Evolutionary conservation across 306 rosid genomes (phyloP), one percentile per base, ranked within the genome.

Genomic region (Oxytropis ochrocephala): DNA sequence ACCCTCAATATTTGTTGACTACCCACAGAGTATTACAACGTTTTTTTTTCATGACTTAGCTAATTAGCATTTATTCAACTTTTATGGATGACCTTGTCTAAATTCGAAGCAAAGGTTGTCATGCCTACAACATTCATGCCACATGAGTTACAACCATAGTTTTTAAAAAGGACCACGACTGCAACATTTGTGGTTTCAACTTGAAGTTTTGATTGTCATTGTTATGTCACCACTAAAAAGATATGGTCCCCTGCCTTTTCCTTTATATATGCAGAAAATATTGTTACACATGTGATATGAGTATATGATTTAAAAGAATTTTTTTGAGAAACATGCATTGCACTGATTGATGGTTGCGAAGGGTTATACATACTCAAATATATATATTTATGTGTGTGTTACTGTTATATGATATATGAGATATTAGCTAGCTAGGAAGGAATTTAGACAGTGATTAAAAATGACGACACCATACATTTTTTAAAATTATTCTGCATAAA

Each of bases 111-210:
- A 41, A 3, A 11, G 60, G 52, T 27, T 39, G 32, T 5, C 35
- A 35, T n/a, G 60, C 21, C 21, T 64, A 27, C 42, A 50, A 5
- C 50, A 35, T 35, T 30, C 53, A 30, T 27, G 44, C 16, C 75
- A 68, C 78, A 73, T 38, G 69, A 48, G 32, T 8, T 51, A n/a
- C n/a, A n/a, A n/a, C n/a, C n/a, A n/a, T n/a, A n/a, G n/a, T n/a
- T n/a, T n/a, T n/a, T n/a, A n/a, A n/a, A n/a, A n/a, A n/a, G n/a
- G n/a, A n/a, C n/a, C n/a, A n/a, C n/a, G n/a, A n/a, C n/a, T n/a
- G n/a, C n/a, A n/a, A n/a, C n/a, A n/a, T 19, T 57, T 67, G 27
- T 29, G 69, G 47, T 67, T 17, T 58, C 64, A 76, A 38, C 48
- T 48, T 41, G 7, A 30, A 59, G 27, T 49, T 21, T 47, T 41